A percentile compares a stretch with the other conserved stretches of the same genome.
phyloP scores from a whole-genome alignment of 1,284 basidiomycete species.

The Xerocomus nothofagi region DNA sequence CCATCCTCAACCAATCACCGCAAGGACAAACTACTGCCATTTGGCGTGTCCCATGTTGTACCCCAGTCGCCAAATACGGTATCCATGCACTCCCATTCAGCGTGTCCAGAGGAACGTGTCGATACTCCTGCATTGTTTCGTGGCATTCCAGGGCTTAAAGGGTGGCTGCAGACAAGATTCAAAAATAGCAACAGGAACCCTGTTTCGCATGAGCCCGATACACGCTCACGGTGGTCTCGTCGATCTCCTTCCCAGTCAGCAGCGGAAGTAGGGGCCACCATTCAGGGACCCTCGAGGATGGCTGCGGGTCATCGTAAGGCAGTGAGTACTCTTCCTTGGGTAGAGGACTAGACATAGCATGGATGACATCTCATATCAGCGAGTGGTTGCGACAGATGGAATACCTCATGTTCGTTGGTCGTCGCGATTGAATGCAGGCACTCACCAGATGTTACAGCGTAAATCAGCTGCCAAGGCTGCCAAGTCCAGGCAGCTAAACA shows the following conservation, averaged over 20 bases:
- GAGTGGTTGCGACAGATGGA: no score
- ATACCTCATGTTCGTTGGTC: no score
- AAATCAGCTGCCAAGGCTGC: no score
- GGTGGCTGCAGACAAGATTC: not conserved
- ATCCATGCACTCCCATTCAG: not conserved
- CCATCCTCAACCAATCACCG: not conserved
- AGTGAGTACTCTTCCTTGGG: not conserved
- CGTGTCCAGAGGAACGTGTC: not conserved
- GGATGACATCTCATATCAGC: no score
- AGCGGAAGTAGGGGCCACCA: not conserved
- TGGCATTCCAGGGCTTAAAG: not conserved
- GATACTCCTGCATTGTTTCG: not conserved
- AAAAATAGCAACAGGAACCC: not conserved
- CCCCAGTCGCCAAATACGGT: no score
- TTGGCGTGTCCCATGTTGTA: not conserved
- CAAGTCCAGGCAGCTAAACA: no score
- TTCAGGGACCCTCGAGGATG: not conserved
- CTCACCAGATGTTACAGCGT: no score
- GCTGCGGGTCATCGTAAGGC: not conserved
- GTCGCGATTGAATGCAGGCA: no score
- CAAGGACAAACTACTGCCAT: not conserved
- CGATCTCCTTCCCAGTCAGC: not conserved
- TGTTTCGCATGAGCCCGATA: not conserved
- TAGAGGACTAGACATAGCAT: no score
- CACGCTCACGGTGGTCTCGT: not conserved